phyloP scores from a whole-genome alignment of 2,329 filamentous ascomycete genomes.

The Colletotrichum graminicola region DNA sequence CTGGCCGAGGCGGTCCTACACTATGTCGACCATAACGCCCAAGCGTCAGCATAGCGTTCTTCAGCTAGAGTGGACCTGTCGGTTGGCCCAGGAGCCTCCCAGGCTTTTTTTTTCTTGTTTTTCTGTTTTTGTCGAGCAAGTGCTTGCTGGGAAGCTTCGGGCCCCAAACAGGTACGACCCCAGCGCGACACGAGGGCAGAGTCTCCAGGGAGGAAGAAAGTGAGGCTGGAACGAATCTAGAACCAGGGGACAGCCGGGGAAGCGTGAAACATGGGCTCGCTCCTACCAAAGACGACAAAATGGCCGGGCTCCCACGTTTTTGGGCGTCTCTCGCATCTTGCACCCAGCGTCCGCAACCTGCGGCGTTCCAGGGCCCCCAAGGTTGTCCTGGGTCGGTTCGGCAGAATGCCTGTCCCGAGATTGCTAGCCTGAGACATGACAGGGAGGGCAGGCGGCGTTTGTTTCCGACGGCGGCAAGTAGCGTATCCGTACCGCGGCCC shows the following conservation, averaged over 20 bases:
- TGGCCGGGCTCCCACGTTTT: constrained; percentile 39
- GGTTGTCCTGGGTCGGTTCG: constrained; percentile 5
- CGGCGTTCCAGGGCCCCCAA: constrained; percentile 8
- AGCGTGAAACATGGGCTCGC: constrained; percentile 36
- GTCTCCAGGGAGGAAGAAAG: background rate
- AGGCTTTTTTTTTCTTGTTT: accelerated
- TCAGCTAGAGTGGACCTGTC: constrained; percentile 14
- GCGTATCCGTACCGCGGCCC: background rate
- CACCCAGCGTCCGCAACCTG: constrained; percentile 3
- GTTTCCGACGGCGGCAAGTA: constrained; percentile 24
- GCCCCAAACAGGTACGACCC: constrained; percentile 20
- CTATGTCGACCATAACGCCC: background rate
- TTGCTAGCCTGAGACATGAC: constrained; percentile 33
- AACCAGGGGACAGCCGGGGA: constrained; percentile 32
- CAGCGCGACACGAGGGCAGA: constrained; percentile 29
- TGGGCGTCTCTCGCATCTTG: constrained; percentile 7
- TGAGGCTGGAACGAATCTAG: constrained; percentile 30
- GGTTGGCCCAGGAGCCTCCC: background rate
- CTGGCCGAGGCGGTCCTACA: background rate
- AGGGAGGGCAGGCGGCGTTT: constrained; percentile 20
- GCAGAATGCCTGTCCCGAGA: constrained; percentile 29
- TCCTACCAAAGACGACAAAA: constrained; percentile 26
- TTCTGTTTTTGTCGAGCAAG: background rate
- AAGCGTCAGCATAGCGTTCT: background rate
- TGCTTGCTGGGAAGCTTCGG: background rate